Conservation (phyloP, 306 rosid genomes). For the Cicer pinnatifidum region DNA sequence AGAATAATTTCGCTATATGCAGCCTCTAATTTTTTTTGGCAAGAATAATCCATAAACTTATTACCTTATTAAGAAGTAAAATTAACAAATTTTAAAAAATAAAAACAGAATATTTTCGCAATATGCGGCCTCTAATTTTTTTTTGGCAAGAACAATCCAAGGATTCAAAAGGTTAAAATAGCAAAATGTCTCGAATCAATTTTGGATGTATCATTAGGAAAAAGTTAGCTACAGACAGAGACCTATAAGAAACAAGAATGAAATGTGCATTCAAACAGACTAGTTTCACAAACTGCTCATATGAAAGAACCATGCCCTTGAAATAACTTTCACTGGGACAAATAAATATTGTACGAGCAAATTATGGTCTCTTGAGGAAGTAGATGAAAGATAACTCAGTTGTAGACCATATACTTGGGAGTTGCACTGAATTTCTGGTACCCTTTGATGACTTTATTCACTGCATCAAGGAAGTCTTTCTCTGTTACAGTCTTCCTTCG, state of each 20-base stretch:
- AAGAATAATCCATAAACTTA: too few species aligned
- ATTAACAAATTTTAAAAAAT: too few species aligned
- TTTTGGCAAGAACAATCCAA: not conserved
- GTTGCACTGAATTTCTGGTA: slow-evolving; percentile 99
- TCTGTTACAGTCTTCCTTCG: slow-evolving; percentile 97
- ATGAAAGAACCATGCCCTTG: slow-evolving; percentile 35
- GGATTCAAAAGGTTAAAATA: not conserved
- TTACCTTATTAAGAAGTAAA: too few species aligned
- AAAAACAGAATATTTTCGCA: too few species aligned
- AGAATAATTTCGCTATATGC: too few species aligned
- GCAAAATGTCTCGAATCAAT: slow-evolving; percentile 18
- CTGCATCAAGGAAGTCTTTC: slow-evolving; percentile 98
- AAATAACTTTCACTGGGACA: slow-evolving; percentile 26
- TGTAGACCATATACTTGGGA: slow-evolving; percentile 98
- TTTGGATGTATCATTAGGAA: slow-evolving; percentile 14
- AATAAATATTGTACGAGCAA: slow-evolving; percentile 12
- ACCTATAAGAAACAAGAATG: slow-evolving; percentile 21
- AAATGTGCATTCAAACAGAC: slow-evolving; percentile 36
- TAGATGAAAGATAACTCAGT: slow-evolving; percentile 54
- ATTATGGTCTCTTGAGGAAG: slow-evolving; percentile 36
- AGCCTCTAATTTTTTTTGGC: too few species aligned
- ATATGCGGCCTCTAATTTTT: too few species aligned
- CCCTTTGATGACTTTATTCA: slow-evolving; percentile 96
- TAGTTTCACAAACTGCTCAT: slow-evolving; percentile 38
- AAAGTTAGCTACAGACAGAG: slow-evolving; percentile 33